Conservation (phyloP, 1,139 yeast genomes). For the Kodamaea anthophila region DNA sequence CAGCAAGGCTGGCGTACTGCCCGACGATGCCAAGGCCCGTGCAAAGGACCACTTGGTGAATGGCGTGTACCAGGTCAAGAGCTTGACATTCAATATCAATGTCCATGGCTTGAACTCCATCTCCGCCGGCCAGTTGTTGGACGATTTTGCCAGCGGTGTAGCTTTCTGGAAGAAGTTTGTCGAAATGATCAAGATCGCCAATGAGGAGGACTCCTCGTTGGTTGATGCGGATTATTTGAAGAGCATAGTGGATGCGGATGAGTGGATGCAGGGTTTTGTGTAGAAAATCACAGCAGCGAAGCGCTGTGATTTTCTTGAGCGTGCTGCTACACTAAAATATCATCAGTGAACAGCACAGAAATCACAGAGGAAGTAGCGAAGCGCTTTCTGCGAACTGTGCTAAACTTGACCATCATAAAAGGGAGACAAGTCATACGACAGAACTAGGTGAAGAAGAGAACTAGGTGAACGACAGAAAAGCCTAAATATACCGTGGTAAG, state of each 20-base stretch:
- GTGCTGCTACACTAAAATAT: too few species aligned
- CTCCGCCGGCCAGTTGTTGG: slow-evolving; percentile 28
- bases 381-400: too few species aligned
- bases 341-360: too few species aligned
- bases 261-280: slow-evolving; percentile 31
- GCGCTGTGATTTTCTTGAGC: too few species aligned
- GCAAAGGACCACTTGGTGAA: slow-evolving; percentile 34
- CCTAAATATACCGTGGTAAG: too few species aligned
- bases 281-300: too few species aligned
- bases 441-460: too few species aligned
- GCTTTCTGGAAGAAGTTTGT: slow-evolving; percentile 38
- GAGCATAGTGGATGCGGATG: slow-evolving; percentile 36
- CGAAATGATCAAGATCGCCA: slow-evolving; percentile 29
- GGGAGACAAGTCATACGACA: too few species aligned
- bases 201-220: slow-evolving; percentile 29
- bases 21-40: slow-evolving; percentile 23
- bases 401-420: too few species aligned
- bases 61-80: slow-evolving; percentile 34
- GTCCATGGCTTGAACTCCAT: slow-evolving; percentile 40
- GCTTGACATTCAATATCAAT: slow-evolving; percentile 36
- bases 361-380: too few species aligned
- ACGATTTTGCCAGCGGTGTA: slow-evolving; percentile 37
- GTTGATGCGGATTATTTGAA: slow-evolving; percentile 27
- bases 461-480: too few species aligned
- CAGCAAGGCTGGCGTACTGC: slow-evolving; percentile 19